Base-by-base conservation (phyloP, 139 green algal species). In the Coelastrella sp. region DNA sequence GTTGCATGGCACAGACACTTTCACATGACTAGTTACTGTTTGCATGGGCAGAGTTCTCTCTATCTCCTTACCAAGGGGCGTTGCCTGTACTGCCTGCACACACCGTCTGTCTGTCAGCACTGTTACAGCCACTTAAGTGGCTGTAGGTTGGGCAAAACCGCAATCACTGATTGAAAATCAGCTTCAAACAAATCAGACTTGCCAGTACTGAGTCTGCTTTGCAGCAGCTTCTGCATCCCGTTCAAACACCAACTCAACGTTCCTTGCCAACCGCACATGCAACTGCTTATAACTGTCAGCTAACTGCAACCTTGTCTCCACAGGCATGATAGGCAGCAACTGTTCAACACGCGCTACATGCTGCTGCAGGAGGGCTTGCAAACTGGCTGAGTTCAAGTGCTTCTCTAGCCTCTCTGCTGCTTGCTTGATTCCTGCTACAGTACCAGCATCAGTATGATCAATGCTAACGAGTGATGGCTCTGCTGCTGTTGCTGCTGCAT, bases 281-380 rank as follows among this genome's bases (percentile, higher is more conserved):
- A 88, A 73, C 66, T 23, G 83, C 83, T 8, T 56, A 54, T 88
- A 88, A 7, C 23, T 60, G 6, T 66, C 54, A 54, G 83, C 83
- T 16, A 88, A 8, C 54, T 66, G 56, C 68, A 68, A 57, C 54
- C 83, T 73, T 17, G 54, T 11, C 5, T 75, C 47, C 4, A 57
- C 5, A 5, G 68, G 83, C 32, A 88, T 8, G 19, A 88, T 13
- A 58, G 71, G 68, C 66, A 88, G 68, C 3, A 88, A 6, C 3
- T 19, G 47, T 59, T 66, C 66, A 20, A 68, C 68, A n/a, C 47
- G 20, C 3, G 54, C 54, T 14, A 88, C 54, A 22, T 88, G 83
- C 83, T 73, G 83, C 68, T 88, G 74, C 19, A 88, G 66, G 65
- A 88, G 60, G 47, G 68, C 17, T 19, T 58, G 57, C 83, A 88